Base-by-base conservation (phyloP, 1,139 yeast species). In the Candida sp. region DNA sequence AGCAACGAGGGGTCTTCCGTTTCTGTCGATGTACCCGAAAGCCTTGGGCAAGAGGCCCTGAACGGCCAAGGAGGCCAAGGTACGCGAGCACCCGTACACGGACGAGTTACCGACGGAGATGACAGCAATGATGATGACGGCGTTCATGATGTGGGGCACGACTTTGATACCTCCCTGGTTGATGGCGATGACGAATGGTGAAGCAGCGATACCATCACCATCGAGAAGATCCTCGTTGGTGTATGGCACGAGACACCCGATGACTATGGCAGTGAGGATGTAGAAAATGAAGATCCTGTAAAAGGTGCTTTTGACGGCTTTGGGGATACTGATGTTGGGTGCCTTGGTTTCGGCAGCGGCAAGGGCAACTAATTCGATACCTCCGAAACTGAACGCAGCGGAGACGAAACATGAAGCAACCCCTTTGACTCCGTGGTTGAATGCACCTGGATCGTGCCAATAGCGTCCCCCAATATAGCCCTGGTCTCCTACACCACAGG, bases 261-360 rank as follows among this genome's bases (percentile, higher is more conserved):
- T 75, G 34, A 79, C 66, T 44, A 79, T 65, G 22, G 81, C 72
- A 4, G 80, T 75, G 54, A 77, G 61, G 49, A 72, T 68, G 69
- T 86, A 86, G 67, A 86, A 86, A 35, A 86, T 66, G 33, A 82
- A 70, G 50, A 86, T 83, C 78, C 91, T 82, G 89, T 90, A 86
- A 62, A 86, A 85, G 4, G 84, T 90, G 65, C 84, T 88, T 63
- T 85, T 86, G 44, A 88, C 84, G 42, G 96, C 96, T 58, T 76
- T 77, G 48, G 96, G 96, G 49, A 90, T 72, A 33, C 89, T 67
- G 62, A 78, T 80, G 63, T 78, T 58, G 41, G 96, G 96, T 66
- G 88, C 85, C 43, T 77, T 77, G 43, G 96, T 84, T 70, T 91
- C 97, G 22, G 96, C 91, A 35, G 96, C 92, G 22, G 96, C 92